Evolutionary conservation across 176 grass and related monocot genomes (phyloP).

Genomic region (Hordeum vulgare): MorexV3_pseudomolecules_assembly NC_058522.1:502240917-502241416

Average conservation of each 20-base stretch:
- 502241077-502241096: not conserved
- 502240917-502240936: not conserved
- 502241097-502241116: not conserved
- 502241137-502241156: not conserved
- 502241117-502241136: not conserved
- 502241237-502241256: not conserved
- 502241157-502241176: not conserved
- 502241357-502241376: not conserved
- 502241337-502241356: not conserved
- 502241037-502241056: not conserved
- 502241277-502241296: not conserved
- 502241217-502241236: not conserved
- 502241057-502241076: not conserved
- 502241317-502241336: not conserved
- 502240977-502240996: not conserved
- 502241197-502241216: not conserved
- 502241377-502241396: not conserved
- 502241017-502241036: not conserved
- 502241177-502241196: not conserved
- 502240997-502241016: too few species aligned
- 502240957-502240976: not conserved
- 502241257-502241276: not conserved
- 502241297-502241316: not conserved
- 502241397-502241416: not conserved
- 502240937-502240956: not conserved